phyloP scores from a whole-genome alignment of 106 monocot genomes.

The Iris macrosiphon region DNA sequence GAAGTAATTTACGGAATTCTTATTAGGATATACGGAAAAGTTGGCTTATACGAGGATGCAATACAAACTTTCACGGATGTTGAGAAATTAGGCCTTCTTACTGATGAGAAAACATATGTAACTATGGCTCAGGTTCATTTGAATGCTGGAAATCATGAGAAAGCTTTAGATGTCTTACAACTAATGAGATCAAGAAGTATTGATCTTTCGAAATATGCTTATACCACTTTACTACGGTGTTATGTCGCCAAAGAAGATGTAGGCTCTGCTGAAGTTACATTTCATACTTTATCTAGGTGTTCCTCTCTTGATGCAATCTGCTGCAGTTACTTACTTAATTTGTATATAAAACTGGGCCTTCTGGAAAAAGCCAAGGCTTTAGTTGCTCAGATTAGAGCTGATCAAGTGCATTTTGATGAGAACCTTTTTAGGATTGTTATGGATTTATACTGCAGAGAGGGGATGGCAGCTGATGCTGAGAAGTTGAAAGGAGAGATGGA shows the following conservation, averaged over 20 bases:
- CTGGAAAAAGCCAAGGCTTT: slow-evolving; percentile 78
- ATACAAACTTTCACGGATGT: slow-evolving; percentile 53
- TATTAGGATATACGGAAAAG: slow-evolving; percentile 90
- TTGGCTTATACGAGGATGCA: slow-evolving; percentile 89
- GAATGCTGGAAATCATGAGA: slow-evolving; percentile 52
- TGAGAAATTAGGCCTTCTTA: slow-evolving; percentile 59
- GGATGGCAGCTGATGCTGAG: slow-evolving; percentile 60
- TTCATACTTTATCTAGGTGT: slow-evolving; percentile 34
- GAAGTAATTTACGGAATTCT: slow-evolving; percentile 97
- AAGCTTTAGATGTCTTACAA: slow-evolving; percentile 64
- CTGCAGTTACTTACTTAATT: slow-evolving; percentile 63
- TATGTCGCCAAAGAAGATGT: slow-evolving; percentile 63
- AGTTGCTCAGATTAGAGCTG: slow-evolving; percentile 43
- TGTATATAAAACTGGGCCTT: slow-evolving; percentile 61
- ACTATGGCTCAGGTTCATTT: slow-evolving; percentile 94
- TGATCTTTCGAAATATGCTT: slow-evolving; percentile 52
- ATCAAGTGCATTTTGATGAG: slow-evolving; percentile 55
- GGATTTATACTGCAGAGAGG: slow-evolving; percentile 61
- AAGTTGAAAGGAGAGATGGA: slow-evolving; percentile 61
- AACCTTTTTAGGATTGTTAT: slow-evolving; percentile 53
- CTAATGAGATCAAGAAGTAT: slow-evolving; percentile 62
- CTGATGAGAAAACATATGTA: slow-evolving; percentile 75
- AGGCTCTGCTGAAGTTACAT: slow-evolving; percentile 58
- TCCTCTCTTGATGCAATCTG: slow-evolving; percentile 47
- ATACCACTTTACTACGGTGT: slow-evolving; percentile 68